phyloP scores from a whole-genome alignment of 352 stramenopile genomes.

The Pythium grandisporangium region DNA sequence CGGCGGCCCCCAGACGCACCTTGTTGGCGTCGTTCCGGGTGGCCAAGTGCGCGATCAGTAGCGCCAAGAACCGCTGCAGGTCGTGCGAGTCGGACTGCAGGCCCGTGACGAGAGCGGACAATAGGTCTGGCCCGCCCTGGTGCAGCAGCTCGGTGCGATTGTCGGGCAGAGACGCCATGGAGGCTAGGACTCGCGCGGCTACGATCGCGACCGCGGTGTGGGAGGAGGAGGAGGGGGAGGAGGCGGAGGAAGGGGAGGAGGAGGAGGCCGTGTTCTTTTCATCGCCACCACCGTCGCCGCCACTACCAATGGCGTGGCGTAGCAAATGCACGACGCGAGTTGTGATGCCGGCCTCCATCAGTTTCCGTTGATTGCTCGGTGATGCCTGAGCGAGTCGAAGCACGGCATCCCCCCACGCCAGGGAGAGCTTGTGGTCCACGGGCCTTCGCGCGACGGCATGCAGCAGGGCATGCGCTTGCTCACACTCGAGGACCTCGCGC shows the following conservation, averaged over 20 bases:
- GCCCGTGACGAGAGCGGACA: conserved; percentile 21
- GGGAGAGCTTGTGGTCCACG: conserved; percentile 21
- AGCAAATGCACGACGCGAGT: conserved; percentile 27
- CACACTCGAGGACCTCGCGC: conserved; percentile 46
- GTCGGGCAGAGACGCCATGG: conserved; percentile 28
- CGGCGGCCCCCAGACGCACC: conserved; percentile 36
- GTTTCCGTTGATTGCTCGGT: conserved; percentile 39
- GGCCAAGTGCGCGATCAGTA: conserved; percentile 43
- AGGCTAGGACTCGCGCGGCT: conserved; percentile 31
- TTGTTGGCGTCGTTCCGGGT: conserved; percentile 64
- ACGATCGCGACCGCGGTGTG: conserved; percentile 19
- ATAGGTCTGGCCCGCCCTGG: conserved; percentile 24
- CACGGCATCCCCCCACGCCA: conserved; percentile 35
- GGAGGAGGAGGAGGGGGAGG: too few species aligned
- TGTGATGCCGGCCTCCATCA: conserved; percentile 14
- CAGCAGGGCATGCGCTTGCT: conserved; percentile 26
- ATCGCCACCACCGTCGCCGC: conserved; percentile 1
- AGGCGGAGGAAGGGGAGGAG: too few species aligned
- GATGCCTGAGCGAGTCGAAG: conserved; percentile 28
- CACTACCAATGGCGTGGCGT: too few species aligned
- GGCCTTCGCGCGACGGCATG: conserved; percentile 10
- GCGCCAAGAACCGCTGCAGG: conserved; percentile 41
- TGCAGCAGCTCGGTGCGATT: conserved; percentile 36
- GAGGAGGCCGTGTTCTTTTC: too few species aligned
- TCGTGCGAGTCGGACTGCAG: conserved; percentile 46